Percentiles rank a stretch among this genome's conserved stretches.
Conservation (phyloP, 116 monocot species). For the Phalaenopsis hybrid region DNA sequence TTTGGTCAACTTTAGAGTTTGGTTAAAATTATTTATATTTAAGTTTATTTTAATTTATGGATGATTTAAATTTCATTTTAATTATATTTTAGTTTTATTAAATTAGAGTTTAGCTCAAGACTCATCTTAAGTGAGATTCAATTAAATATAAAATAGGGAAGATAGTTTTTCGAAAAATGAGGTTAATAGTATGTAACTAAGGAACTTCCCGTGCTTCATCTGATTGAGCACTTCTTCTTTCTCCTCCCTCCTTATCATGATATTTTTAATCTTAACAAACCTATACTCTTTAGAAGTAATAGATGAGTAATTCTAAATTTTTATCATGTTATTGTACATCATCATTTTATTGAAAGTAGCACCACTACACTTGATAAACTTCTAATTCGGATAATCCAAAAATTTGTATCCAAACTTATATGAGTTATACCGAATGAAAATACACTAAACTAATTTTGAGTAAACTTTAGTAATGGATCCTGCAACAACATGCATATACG, state of each 20-base stretch:
- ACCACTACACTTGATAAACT: neutral
- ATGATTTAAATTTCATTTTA: too few species aligned
- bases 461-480: neutral
- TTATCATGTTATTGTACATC: neutral
- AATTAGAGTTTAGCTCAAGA: neutral
- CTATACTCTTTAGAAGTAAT: neutral
- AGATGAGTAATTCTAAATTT: too few species aligned
- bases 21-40: too few species aligned
- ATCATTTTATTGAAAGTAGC: neutral
- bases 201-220: neutral
- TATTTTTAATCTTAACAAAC: neutral
- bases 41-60: too few species aligned
- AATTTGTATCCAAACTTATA: conserved; percentile 4
- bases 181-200: neutral
- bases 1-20: too few species aligned
- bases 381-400: neutral
- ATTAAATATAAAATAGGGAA: too few species aligned
- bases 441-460: neutral
- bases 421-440: neutral
- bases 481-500: conserved; percentile 3
- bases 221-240: neutral
- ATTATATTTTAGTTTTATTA: too few species aligned
- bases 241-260: neutral
- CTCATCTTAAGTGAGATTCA: neutral
- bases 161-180: too few species aligned